Evolutionary conservation across 257 asterid genomes (phyloP), one percentile per base, ranked within the genome.

Genomic region (Handroanthus guayacan): DNA sequence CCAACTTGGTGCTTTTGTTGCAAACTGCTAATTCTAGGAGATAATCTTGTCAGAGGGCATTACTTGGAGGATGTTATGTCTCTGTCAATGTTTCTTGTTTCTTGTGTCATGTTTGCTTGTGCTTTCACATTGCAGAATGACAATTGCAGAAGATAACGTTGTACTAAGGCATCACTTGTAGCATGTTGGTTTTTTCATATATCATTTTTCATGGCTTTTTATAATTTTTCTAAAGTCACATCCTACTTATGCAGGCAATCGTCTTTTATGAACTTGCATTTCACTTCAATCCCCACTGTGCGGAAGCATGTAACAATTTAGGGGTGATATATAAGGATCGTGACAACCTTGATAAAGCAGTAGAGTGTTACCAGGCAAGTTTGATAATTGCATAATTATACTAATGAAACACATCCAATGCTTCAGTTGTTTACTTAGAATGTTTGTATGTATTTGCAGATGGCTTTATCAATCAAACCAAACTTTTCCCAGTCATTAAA

Each of bases 221-320:
- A 18, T 54, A 61, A 71, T n/a, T 38, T 71, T 64, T 64, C 16
- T 54, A 71, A 25, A 69, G 69, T 51, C 71, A 14, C 37, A 72
- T 57, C 78, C 75, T 77, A 56, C 82, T 68, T 71, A 14, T 89
- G 91, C 92, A 95, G 99, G 99, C 99, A 63, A 87, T 93, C 80
- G 97, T 95, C 36, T 95, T 95, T 80, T 95, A 95, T 88, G 99
- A 95, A 87, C 97, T 95, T 47, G 99, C 99, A 5, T 93, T 93
- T 88, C 98, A 95, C 89, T 95, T 95, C 90, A 95, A 95, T 79
- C 99, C 99, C 69, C 97, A 93, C 74, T 95, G 99, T 82, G 99
- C 99, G 34, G 99, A 95, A 89, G 99, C 99, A 71, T 95, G 99
- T 82, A 95, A 95, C 92, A 95, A 95, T 84, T 83, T 95, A 79